phyloP scores from a whole-genome alignment of 2,329 filamentous ascomycete genomes.

The Diaporthe caulivora region DNA sequence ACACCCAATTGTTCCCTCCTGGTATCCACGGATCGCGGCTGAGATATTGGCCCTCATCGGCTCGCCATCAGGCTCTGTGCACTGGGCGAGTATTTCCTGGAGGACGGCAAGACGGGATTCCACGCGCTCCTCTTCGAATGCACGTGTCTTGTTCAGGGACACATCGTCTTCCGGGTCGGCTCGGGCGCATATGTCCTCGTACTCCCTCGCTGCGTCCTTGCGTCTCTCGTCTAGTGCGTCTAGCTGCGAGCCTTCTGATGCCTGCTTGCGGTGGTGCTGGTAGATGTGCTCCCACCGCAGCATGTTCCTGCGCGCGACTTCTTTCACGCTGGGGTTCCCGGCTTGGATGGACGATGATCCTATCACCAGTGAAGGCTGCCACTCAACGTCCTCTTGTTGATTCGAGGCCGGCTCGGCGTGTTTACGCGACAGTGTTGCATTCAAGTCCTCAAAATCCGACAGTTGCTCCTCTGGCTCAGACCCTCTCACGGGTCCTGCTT shows the following conservation, averaged over 20 bases:
- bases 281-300: conserved; percentile 47
- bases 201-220: conserved; percentile 7
- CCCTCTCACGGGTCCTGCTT: background rate
- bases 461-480: background rate
- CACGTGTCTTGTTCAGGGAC: conserved; percentile 39
- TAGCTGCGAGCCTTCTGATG: background rate
- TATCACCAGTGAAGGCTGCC: conserved; percentile 49
- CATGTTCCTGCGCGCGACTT: conserved; percentile 53
- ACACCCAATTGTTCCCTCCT: conserved; percentile 54
- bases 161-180: conserved; percentile 18
- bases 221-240: background rate
- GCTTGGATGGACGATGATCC: conserved; percentile 49
- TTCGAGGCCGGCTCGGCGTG: background rate
- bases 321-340: conserved; percentile 51
- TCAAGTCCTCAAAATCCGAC: conserved; percentile 1
- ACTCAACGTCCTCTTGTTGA: conserved; percentile 44
- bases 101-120: conserved; percentile 50
- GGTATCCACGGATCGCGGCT: conserved; percentile 57
- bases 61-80: conserved; percentile 43
- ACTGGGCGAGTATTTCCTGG: conserved; percentile 4
- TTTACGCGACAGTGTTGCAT: background rate
- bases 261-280: conserved; percentile 21
- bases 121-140: conserved; percentile 47
- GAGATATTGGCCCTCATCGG: conserved; percentile 56
- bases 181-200: conserved; percentile 27